These are phyloP conservation scores for Phialophora tarda DNA, from an alignment of 2,329 filamentous ascomycete genomes.

Conservation along the genomic window DNA sequence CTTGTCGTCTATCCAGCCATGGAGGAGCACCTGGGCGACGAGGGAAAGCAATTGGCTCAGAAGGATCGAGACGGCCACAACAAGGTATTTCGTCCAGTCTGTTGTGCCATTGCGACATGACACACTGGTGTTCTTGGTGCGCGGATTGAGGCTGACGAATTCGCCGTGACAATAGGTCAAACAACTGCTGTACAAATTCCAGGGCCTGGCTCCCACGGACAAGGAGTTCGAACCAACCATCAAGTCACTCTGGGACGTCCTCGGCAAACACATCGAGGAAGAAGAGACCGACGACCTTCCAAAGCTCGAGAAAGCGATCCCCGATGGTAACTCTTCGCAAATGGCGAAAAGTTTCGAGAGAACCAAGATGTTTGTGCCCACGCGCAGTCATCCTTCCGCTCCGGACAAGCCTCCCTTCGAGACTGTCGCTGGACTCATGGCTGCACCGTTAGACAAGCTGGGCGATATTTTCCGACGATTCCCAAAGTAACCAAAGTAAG, in stretches of 20 bases:
- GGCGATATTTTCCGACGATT: constrained; percentile 63
- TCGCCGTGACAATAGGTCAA: constrained; percentile 53
- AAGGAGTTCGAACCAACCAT: constrained; percentile 53
- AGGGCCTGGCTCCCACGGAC: constrained; percentile 51
- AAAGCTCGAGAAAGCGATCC: constrained; percentile 54
- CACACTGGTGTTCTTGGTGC: background rate
- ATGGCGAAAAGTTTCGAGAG: constrained; percentile 55
- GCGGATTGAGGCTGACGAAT: background rate
- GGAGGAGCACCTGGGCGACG: constrained; percentile 53
- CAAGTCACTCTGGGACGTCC: constrained; percentile 51
- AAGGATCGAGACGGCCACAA: constrained; percentile 58
- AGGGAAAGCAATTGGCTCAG: constrained; percentile 54
- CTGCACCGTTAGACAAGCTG: constrained; percentile 63
- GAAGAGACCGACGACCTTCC: constrained; percentile 60
- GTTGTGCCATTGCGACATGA: background rate
- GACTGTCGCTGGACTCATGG: constrained; percentile 59
- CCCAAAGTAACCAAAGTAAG: constrained; percentile 47
- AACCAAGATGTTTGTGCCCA: constrained; percentile 62
- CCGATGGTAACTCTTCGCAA: constrained; percentile 44
- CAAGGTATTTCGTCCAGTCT: constrained; percentile 42
- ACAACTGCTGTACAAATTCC: constrained; percentile 57
- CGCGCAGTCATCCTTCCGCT: constrained; percentile 58
- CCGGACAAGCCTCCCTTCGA: constrained; percentile 63
- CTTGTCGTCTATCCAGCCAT: constrained; percentile 62
- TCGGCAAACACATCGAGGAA: constrained; percentile 56